These are phyloP conservation scores for Eutrema salsugineum DNA, from an alignment of 441 rosid species.

Conservation along the genomic window DNA sequence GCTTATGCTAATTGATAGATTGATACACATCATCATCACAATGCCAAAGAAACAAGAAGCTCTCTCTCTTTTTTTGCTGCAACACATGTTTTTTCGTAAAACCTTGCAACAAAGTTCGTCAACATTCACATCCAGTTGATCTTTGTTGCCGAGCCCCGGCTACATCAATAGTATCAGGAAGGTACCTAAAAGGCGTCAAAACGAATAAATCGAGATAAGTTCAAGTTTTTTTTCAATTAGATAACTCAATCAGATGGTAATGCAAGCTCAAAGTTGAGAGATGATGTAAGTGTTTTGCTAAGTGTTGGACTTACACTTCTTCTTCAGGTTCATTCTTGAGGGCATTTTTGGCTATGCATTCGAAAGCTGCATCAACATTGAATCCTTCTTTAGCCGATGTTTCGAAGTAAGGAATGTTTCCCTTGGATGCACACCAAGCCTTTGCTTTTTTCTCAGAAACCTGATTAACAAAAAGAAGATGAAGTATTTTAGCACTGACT, in stretches of 20 bases:
- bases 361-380: slow-evolving; percentile 30
- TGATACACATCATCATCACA: background rate
- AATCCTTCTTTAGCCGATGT: slow-evolving; percentile 54
- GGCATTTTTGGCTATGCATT: slow-evolving; percentile 39
- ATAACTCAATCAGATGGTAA: background rate
- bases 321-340: slow-evolving; percentile 39
- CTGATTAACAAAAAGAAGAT: slow-evolving; percentile 11
- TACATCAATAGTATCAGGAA: slow-evolving; percentile 73
- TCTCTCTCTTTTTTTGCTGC: background rate
- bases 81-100: background rate
- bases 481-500: background rate
- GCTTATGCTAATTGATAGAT: background rate
- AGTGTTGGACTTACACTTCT: slow-evolving; percentile 52
- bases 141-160: slow-evolving; percentile 52
- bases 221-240: background rate
- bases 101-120: background rate
- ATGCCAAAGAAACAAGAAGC: background rate
- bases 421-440: slow-evolving; percentile 50
- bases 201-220: background rate
- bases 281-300: background rate
- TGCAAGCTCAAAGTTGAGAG: background rate
- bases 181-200: slow-evolving; percentile 41
- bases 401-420: slow-evolving; percentile 57
- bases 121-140: slow-evolving; percentile 74
- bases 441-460: slow-evolving; percentile 49